These are phyloP conservation scores for Picea glauca DNA, from an alignment of 75 land plant genomes.

Conservation along the genomic window DNA sequence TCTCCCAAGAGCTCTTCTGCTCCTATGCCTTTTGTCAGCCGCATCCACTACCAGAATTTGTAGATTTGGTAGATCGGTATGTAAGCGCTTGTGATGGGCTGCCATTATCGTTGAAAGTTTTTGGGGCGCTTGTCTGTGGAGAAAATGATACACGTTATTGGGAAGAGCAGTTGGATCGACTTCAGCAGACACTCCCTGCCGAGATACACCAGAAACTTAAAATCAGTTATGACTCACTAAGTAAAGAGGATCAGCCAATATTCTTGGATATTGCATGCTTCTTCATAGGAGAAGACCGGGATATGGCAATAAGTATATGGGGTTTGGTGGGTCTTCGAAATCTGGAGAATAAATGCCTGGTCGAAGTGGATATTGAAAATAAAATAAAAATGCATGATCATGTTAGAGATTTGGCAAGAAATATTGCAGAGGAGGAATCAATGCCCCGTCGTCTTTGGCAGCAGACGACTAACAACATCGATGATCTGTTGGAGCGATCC, in stretches of 20 bases:
- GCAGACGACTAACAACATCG: too few species aligned
- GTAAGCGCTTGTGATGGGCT: not conserved
- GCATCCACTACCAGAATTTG: not conserved
- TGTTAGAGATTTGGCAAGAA: too few species aligned
- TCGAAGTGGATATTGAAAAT: too few species aligned
- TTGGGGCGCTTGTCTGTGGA: not conserved
- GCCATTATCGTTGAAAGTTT: not conserved
- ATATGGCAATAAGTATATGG: not conserved
- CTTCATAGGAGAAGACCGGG: not conserved
- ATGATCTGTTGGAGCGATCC: too few species aligned
- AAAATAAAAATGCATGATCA: too few species aligned
- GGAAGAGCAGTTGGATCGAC: not conserved
- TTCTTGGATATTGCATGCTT: not conserved
- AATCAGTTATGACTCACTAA: not conserved
- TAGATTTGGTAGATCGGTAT: not conserved
- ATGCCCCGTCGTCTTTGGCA: too few species aligned
- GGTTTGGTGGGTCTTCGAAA: too few species aligned
- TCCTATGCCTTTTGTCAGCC: not conserved
- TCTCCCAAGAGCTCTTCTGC: not conserved
- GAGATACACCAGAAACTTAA: not conserved
- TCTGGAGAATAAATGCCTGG: too few species aligned
- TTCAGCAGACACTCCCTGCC: not conserved
- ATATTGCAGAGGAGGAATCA: too few species aligned
- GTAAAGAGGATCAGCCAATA: not conserved
- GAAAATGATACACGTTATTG: not conserved